Base-by-base conservation (phyloP, 177 flowering plant species). In the Vitis hybrid region DNA sequence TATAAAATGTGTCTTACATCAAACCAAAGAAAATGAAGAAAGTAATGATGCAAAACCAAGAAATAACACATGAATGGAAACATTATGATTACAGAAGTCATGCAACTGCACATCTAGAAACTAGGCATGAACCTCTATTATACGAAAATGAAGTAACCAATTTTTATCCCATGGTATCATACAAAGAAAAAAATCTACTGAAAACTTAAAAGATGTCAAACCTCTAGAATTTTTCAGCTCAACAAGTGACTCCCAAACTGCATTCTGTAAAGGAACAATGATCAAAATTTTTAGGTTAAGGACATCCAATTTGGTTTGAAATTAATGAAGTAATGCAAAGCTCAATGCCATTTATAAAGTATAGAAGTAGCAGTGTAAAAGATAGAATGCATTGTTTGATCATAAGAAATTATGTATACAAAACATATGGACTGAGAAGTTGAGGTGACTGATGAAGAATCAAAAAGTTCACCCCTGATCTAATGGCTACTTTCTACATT, bases 161-260 rank as follows among this genome's bases (percentile, higher is more conserved):
- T 27, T 27, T 30, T 63, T 48, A 15, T 46, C 16, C 24, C 30
- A 16, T 24, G 18, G 27, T 32, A 15, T 15, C 54, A 48, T 50
- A 30, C 7, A n/a, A 49, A 48, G 9, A 12, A 59, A 30, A 24
- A 52, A 60, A 54, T 63, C 18, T 52, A 52, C 48, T 18, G 2
- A 56, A 51, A 50, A 74, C 86, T 79, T 75, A 85, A 84, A 74
- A 66, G 81, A 70, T 35, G 55, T 60, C 65, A 71, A 63, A 46
- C 66, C 74, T 56, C 56, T 64, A 50, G 81, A 73, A 48, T 58
- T 78, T 35, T 67, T 73, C 61, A 50, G 60, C 62, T 73, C 78
- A 59, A 56, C 74, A 62, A 82, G 56, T 55, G 76, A 76, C 68
- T 80, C 72, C 89, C 89, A 85, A 69, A 78, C 81, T 62, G 74